Conservation (phyloP, 1,139 yeast species). For the Hansenula lynferdii region DNA sequence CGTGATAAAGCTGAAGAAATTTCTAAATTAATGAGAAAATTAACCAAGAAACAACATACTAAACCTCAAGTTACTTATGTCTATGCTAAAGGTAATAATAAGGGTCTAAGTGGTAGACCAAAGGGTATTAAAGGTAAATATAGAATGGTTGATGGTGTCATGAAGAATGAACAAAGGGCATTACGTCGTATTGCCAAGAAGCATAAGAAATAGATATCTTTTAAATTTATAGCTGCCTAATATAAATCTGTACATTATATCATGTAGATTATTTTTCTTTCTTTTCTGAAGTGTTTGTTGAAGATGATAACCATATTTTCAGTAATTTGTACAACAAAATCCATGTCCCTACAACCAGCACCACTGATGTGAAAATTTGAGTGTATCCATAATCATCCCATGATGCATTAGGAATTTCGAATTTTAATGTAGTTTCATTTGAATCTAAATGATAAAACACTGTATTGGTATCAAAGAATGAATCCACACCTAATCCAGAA, state of each 20-base stretch:
- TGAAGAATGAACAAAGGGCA: slow-evolving; percentile 97
- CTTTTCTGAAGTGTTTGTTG: no score
- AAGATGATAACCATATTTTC: no score
- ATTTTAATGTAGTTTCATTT: slow-evolving; percentile 8
- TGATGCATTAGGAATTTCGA: slow-evolving; percentile 34
- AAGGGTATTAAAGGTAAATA: slow-evolving; percentile 95
- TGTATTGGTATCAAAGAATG: slow-evolving; percentile 40
- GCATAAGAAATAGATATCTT: slow-evolving; percentile 53
- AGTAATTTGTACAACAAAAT: slow-evolving; percentile 29
- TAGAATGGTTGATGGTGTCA: slow-evolving; percentile 98
- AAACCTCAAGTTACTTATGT: slow-evolving; percentile 87
- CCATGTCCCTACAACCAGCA: slow-evolving; percentile 26
- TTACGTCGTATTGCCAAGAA: slow-evolving; percentile 86
- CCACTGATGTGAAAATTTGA: slow-evolving; percentile 27
- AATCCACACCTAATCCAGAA: slow-evolving; percentile 34
- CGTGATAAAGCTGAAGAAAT: slow-evolving; percentile 94
- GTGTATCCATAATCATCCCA: slow-evolving; percentile 22
- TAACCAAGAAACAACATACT: slow-evolving; percentile 67
- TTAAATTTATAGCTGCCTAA: no score
- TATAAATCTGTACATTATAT: slow-evolving; percentile 2
- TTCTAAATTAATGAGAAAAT: slow-evolving; percentile 75
- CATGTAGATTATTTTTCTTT: no score
- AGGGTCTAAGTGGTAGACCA: slow-evolving; percentile 91
- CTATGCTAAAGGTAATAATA: slow-evolving; percentile 83
- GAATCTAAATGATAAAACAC: slow-evolving; percentile 30